These are phyloP conservation scores for Macadamia tetraphylla DNA, from an alignment of 164 flowering plant genomes.

Conservation along the genomic window DNA sequence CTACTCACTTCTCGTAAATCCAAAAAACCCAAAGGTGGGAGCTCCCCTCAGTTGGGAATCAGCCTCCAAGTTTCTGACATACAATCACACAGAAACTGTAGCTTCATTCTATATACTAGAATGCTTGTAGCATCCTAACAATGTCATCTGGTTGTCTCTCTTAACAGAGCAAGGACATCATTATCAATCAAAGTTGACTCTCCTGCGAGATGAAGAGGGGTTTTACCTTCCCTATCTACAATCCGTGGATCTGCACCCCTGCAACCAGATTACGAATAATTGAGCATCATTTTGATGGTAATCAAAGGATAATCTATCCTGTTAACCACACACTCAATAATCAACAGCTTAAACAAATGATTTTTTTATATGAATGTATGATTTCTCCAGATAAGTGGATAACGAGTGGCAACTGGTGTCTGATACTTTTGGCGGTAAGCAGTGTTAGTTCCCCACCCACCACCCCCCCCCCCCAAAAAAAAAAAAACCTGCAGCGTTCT, in stretches of 20 bases:
- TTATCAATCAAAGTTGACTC: slow-evolving; percentile 53
- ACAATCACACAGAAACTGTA: slow-evolving; percentile 20
- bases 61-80: slow-evolving; percentile 12
- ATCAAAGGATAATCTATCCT: slow-evolving; percentile 18
- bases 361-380: neutral
- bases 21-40: slow-evolving; percentile 5
- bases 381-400: neutral
- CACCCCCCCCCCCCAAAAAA: too few species aligned
- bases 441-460: too few species aligned
- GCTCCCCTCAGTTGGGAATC: slow-evolving; percentile 17
- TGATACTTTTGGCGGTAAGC: too few species aligned
- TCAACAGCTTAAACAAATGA: neutral
- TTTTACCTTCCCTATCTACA: slow-evolving; percentile 50
- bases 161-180: slow-evolving; percentile 51
- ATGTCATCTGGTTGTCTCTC: slow-evolving; percentile 48
- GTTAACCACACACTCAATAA: neutral
- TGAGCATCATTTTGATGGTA: slow-evolving; percentile 25
- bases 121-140: neutral
- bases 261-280: slow-evolving; percentile 14
- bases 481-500: too few species aligned
- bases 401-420: too few species aligned
- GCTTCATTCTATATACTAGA: slow-evolving; percentile 9
- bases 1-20: slow-evolving; percentile 4
- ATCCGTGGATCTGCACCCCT: slow-evolving; percentile 71
- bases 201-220: slow-evolving; percentile 38